Evolutionary conservation across 257 asterid species (phyloP).

Genomic region (Fraxinus anomala): DNA sequence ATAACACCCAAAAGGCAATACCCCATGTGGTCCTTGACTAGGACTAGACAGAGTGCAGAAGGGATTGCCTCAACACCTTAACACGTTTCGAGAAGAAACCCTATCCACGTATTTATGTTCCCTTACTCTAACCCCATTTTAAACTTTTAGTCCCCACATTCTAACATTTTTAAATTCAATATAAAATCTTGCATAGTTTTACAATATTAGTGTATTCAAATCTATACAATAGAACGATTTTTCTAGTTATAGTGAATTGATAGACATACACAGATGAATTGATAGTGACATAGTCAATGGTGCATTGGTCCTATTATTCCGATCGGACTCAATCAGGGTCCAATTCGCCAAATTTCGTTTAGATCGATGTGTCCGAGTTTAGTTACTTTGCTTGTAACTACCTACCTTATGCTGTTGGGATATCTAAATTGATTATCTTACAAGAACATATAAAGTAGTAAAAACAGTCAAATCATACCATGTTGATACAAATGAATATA

Average conservation of each 20-base stretch:
- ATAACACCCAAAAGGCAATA: neutral
- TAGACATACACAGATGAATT: too few species aligned
- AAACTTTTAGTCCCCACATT: neutral
- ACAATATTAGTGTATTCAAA: neutral
- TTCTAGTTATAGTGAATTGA: neutral
- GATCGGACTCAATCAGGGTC: too few species aligned
- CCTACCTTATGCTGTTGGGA: neutral
- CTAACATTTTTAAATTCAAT: neutral
- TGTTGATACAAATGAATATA: constrained; percentile 29
- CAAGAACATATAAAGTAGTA: neutral
- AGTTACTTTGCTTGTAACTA: neutral
- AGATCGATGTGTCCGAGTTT: too few species aligned
- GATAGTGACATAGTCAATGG: too few species aligned
- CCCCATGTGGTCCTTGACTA: neutral
- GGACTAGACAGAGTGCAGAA: neutral
- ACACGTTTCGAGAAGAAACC: neutral
- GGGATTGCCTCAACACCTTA: neutral
- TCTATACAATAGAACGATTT: neutral
- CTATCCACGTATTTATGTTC: neutral
- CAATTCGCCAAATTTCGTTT: too few species aligned
- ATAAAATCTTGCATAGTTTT: neutral
- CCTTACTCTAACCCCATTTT: neutral
- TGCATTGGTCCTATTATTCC: too few species aligned
- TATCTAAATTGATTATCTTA: neutral
- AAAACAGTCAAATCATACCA: constrained; percentile 15